Base-by-base conservation (phyloP, 352 stramenopile genomes). In the Phytophthora pistaciae region DNA sequence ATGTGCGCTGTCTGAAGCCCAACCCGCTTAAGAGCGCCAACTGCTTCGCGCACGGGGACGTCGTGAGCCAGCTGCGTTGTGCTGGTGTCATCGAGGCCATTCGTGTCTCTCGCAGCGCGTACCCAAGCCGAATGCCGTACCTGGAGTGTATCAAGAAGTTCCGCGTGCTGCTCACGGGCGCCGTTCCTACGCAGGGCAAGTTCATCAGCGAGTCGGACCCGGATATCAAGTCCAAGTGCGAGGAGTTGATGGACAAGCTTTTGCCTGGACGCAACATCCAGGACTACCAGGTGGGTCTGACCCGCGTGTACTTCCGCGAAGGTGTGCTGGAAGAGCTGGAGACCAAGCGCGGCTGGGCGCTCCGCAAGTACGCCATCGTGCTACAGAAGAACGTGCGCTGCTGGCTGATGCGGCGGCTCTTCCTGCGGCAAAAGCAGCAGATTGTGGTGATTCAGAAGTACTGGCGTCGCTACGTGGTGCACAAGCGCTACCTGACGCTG, bases 21-120 rank as follows among this genome's bases (percentile, higher is more conserved):
- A 96, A 96, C 54, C 56, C 73, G 3, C 56, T 90, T 8, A 96
- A 96, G 72, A 93, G 85, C 48, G 84, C 84, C 6, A 66, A 89
- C 46, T 90, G 81, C 49, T 95, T 93, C 56, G 77, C 84, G 5
- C 89, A 95, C 53, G 61, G 66, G 20, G 86, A 93, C 7, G 90
- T 96, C 27, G 90, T 96, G 21, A 93, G 85, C 53, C 90, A 97
- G 60, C 65, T 96, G 48, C 87, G 90, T 9, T 96, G 90, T 50
- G 90, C 88, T 1, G 90, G 90, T 62, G 90, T 96, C 27, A 93
- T 96, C 60, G 88, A 96, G 70, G 90, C 90, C 13, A 96, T 96
- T 56, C 90, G 90, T 25, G 90, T 96, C 20, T 93, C 86, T 54
- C 86, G 90, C n/a, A 94, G 87, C 20, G 90, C 88, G 1, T 96